Base-by-base conservation (phyloP, 1,139 yeast genomes). In the Pneumocystis oryctolagi region DNA sequence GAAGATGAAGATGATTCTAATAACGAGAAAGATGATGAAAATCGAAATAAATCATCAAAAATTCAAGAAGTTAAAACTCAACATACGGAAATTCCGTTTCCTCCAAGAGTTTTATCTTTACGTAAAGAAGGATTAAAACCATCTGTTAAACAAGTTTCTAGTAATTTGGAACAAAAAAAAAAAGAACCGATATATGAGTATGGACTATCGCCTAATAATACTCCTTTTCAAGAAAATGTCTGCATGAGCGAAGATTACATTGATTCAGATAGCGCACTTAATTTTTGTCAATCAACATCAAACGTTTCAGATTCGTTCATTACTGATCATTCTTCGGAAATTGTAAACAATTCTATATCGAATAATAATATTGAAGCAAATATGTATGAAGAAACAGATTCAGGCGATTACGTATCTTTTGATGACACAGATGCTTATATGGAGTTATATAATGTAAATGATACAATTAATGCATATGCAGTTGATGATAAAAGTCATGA, bases 1-100 rank as follows among this genome's bases (percentile, higher is more conserved):
- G 87, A 83, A 34, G 85, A 85, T 65, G 87, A 83, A 34, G 85
- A 82, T 64, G 81, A 78, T 6, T 82, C 82, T 53, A 79, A 79
- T 47, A 84, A 80, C 64, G 78, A 72, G 64, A 74, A 75, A 59
- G 58, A n/a, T 12, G 37, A 60, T 31, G 20, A 61, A 40, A 63
- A 61, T 20, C 58, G 25, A 34, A 28, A 32, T 6, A 20, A 31
- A 25, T 47, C 14, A 20, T 12, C 16, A 25, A 47, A 47, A 9
- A 12, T 31, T 25, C 55, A 47, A 25, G 55, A 47, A 12, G 14
- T 47, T 47, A 47, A 47, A 47, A 31, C 18, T 47, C 31, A 47
- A 25, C 25, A 47, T 25, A 47, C 16, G 31, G 12, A 20, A 9
- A 28, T 12, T 8, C 55, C 55, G 12, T 25, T 47, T 20, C 28